Conservation (phyloP, 2,329 filamentous ascomycete genomes). For the Stagonosporopsis cucurbitacearum region DNA sequence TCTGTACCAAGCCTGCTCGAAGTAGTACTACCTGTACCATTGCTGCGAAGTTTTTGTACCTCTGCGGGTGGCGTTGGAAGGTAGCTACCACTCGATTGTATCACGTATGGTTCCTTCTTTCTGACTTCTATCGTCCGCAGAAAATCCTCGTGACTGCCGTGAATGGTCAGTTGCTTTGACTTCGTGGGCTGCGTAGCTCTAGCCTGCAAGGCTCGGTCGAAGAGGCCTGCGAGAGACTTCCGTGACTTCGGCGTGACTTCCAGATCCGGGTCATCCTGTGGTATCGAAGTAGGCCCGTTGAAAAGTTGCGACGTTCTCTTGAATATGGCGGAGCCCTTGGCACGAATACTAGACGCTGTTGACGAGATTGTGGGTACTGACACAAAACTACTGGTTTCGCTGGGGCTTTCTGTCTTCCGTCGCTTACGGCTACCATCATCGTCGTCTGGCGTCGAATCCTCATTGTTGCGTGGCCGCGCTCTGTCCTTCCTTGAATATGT, state of each 20-base stretch:
- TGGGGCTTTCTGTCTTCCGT: slow-evolving; percentile 18
- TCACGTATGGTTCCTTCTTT: slow-evolving; percentile 7
- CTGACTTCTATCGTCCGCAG: slow-evolving; percentile 19
- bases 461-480: slow-evolving; percentile 12
- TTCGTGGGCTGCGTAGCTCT: slow-evolving; percentile 11
- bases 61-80: slow-evolving; percentile 33
- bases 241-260: slow-evolving; percentile 12
- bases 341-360: slow-evolving; percentile 11
- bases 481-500: slow-evolving; percentile 32
- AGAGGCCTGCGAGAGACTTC: slow-evolving; percentile 11
- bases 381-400: slow-evolving; percentile 13
- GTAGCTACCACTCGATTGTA: slow-evolving; percentile 17
- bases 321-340: slow-evolving; percentile 8
- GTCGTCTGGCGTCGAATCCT: slow-evolving; percentile 14
- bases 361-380: slow-evolving; percentile 14
- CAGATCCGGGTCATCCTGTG: slow-evolving; percentile 18
- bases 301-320: slow-evolving; percentile 22
- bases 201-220: slow-evolving; percentile 25
- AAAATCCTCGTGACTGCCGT: slow-evolving; percentile 23
- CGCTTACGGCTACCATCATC: slow-evolving; percentile 25
- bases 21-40: slow-evolving; percentile 10
- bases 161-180: slow-evolving; percentile 15
- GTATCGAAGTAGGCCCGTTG: slow-evolving; percentile 28
- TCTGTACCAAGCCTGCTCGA: slow-evolving; percentile 6
- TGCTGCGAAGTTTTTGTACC: slow-evolving; percentile 21